Percentiles rank a stretch among this genome's conserved stretches.
Evolutionary conservation across 1,284 basidiomycete species (phyloP).

Genomic region (Melampsora allii-populina): DNA sequence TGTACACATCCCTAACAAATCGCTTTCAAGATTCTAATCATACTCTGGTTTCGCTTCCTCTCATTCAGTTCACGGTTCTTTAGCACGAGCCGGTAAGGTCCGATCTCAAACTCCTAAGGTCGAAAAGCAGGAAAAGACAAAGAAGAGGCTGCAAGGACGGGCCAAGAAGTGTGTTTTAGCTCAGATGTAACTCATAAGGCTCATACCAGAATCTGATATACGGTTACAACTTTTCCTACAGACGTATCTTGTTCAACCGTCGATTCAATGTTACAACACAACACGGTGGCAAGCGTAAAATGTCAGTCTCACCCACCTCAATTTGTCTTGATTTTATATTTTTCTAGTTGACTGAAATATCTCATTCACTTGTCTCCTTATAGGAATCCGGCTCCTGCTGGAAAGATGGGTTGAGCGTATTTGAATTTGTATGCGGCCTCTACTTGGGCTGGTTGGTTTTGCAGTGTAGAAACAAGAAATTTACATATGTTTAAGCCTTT

Average conservation of each 20-base stretch:
- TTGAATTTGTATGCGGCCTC: too few species aligned
- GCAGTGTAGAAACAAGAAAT: too few species aligned
- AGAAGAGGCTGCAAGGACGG: conserved; percentile 46
- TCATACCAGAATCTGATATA: background rate
- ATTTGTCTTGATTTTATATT: background rate
- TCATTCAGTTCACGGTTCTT: conserved; percentile 52
- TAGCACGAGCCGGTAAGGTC: conserved; percentile 55
- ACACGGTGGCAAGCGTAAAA: conserved; percentile 35
- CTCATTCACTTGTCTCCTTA: background rate
- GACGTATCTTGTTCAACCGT: conserved; percentile 28
- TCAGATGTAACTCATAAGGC: too few species aligned
- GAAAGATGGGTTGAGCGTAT: conserved; percentile 30
- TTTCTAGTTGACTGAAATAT: background rate
- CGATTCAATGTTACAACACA: conserved; percentile 27
- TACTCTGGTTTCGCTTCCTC: background rate
- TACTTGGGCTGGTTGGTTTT: too few species aligned
- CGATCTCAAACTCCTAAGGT: conserved; percentile 54
- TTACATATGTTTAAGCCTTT: too few species aligned
- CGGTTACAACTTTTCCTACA: background rate
- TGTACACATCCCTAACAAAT: background rate
- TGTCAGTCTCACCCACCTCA: background rate
- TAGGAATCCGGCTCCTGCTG: conserved; percentile 37
- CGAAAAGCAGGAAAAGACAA: conserved; percentile 54
- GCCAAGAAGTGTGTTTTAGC: conserved; percentile 23
- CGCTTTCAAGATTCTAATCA: background rate